These are phyloP conservation scores for Crotalaria pallida DNA, from an alignment of 306 rosid genomes.

Conservation along the genomic window DNA sequence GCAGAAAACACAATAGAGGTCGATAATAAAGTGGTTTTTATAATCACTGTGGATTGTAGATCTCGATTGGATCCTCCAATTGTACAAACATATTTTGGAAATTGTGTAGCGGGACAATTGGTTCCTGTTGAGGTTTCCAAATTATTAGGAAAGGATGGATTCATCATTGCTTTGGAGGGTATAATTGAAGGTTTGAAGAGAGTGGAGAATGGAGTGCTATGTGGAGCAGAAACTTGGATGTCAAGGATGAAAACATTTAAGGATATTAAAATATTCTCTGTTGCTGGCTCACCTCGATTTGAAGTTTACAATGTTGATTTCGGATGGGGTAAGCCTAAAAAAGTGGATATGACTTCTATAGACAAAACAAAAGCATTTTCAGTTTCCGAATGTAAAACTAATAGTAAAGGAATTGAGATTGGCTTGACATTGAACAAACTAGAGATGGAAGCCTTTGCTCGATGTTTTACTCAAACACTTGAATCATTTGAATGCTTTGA, in stretches of 20 bases:
- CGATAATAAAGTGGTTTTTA: not conserved
- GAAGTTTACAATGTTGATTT: slow-evolving; percentile 28
- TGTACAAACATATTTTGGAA: slow-evolving; percentile 28
- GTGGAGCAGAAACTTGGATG: not conserved
- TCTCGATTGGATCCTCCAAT: slow-evolving; percentile 7
- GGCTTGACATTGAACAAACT: not conserved
- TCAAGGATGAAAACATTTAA: not conserved
- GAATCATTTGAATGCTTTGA: not conserved
- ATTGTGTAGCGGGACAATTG: not conserved
- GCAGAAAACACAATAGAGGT: not conserved
- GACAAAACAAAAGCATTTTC: not conserved
- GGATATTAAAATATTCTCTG: not conserved
- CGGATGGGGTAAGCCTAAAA: slow-evolving; percentile 45
- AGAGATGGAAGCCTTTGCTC: not conserved
- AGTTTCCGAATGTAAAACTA: not conserved
- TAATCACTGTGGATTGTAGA: slow-evolving; percentile 5
- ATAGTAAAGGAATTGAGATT: slow-evolving; percentile 18
- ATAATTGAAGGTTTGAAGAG: not conserved
- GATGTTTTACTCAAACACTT: not conserved
- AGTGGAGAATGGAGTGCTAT: not conserved
- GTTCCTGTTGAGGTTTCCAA: not conserved
- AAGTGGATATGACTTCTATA: slow-evolving; percentile 4
- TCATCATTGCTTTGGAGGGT: not conserved
- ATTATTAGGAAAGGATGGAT: not conserved
- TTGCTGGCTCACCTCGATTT: slow-evolving; percentile 29